phyloP scores from a whole-genome alignment of 306 rosid genomes.

The Cucurbita argyrosperma region DNA sequence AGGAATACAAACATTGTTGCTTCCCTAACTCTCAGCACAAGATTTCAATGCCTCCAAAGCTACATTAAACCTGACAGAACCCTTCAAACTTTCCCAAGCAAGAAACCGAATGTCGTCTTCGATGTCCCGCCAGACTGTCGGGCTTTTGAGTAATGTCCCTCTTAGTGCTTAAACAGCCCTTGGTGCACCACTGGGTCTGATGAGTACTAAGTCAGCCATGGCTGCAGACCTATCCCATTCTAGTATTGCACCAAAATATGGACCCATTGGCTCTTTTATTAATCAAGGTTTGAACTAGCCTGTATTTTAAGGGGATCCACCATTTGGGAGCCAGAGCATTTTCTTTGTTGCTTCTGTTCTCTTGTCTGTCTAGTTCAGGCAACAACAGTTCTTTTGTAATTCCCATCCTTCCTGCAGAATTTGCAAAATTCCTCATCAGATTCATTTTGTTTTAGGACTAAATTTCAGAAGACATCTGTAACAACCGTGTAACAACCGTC shows the following conservation, averaged over 20 bases:
- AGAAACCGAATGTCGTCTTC: slow-evolving; percentile 83
- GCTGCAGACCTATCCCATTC: slow-evolving; percentile 92
- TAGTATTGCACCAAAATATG: slow-evolving; percentile 68
- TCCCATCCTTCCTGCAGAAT: slow-evolving; percentile 55
- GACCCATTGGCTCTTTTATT: slow-evolving; percentile 79
- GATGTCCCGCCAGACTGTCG: slow-evolving; percentile 59
- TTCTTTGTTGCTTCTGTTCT: slow-evolving; percentile 34
- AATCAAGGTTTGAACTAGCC: slow-evolving; percentile 39
- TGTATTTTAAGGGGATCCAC: slow-evolving; percentile 96
- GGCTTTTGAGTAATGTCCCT: slow-evolving; percentile 86
- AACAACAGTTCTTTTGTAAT: slow-evolving; percentile 62
- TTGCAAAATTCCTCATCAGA: background rate
- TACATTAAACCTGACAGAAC: slow-evolving; percentile 63
- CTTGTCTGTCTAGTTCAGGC: slow-evolving; percentile 93
- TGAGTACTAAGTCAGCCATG: slow-evolving; percentile 34
- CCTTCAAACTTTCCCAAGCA: slow-evolving; percentile 94
- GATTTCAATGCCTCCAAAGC: slow-evolving; percentile 50
- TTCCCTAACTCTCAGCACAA: slow-evolving; percentile 43
- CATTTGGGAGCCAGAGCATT: slow-evolving; percentile 79
- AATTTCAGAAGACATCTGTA: too few species aligned
- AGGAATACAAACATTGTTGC: slow-evolving; percentile 65
- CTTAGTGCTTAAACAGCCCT: slow-evolving; percentile 71
- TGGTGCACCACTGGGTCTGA: slow-evolving; percentile 84
- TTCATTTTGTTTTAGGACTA: background rate
- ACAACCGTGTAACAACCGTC: too few species aligned